These are phyloP conservation scores for Styphnolobium japonicum DNA, from an alignment of 306 rosid species.

Conservation along the genomic window DNA sequence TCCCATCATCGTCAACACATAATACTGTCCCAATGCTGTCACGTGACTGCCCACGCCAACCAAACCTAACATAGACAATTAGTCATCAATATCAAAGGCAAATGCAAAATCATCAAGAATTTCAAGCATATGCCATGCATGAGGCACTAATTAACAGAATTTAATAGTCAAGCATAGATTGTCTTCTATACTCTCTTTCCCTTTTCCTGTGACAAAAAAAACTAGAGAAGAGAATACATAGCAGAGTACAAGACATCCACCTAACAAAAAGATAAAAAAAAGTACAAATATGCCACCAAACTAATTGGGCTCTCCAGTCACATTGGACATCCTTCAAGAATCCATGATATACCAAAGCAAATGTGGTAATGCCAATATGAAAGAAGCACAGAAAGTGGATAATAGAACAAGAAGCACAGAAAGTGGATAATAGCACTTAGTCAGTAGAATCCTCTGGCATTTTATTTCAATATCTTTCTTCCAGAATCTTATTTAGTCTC, in stretches of 20 bases:
- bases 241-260: background rate
- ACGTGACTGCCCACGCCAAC: conserved; percentile 99
- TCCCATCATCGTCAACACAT: conserved; percentile 97
- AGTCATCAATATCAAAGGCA: conserved; percentile 13
- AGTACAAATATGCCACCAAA: background rate
- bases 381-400: background rate
- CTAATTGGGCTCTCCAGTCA: background rate
- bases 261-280: background rate
- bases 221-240: background rate
- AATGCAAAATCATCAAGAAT: background rate
- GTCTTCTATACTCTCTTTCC: background rate
- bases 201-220: background rate
- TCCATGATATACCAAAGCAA: background rate
- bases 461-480: background rate
- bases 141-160: conserved; percentile 17
- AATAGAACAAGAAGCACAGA: background rate
- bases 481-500: background rate
- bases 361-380: background rate
- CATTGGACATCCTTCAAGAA: background rate
- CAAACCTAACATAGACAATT: conserved; percentile 61
- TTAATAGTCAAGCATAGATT: background rate
- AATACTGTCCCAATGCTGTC: conserved; percentile 97
- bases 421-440: background rate
- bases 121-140: background rate
- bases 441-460: background rate